Evolutionary conservation across 2,329 filamentous ascomycete genomes (phyloP).

Genomic region (Cercospora berteroae): DNA sequence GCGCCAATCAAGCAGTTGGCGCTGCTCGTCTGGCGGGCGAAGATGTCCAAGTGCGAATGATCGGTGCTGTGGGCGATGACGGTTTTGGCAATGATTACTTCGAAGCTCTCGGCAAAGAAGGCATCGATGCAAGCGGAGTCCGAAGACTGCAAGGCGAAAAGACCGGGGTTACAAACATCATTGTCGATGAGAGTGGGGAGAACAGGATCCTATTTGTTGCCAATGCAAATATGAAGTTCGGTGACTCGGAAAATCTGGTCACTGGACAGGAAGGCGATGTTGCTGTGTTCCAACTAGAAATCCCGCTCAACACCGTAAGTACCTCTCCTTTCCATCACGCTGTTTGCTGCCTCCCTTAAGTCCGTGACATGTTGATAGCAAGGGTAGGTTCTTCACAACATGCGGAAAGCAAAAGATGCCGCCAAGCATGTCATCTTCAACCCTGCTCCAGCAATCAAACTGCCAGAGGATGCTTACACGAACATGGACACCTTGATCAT

Average conservation of each 20-base stretch:
- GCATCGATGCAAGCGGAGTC: constrained; percentile 43
- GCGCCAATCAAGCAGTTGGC: constrained; percentile 83
- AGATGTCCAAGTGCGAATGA: constrained; percentile 48
- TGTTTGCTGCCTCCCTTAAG: not conserved
- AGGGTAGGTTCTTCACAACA: constrained; percentile 34
- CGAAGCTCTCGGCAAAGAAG: constrained; percentile 45
- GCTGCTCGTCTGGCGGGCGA: constrained; percentile 28
- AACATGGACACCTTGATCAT: constrained; percentile 77
- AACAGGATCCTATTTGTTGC: constrained; percentile 51
- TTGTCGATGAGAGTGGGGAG: constrained; percentile 48
- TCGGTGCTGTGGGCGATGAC: constrained; percentile 51
- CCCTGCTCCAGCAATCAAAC: constrained; percentile 67
- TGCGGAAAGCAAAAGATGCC: constrained; percentile 30
- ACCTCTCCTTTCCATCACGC: not conserved
- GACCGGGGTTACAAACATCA: constrained; percentile 51
- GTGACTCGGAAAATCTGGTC: constrained; percentile 21
- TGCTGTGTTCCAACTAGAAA: constrained; percentile 49
- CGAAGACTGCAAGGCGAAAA: constrained; percentile 43
- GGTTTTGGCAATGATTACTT: constrained; percentile 43
- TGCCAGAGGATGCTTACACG: constrained; percentile 65
- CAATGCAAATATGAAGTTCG: constrained; percentile 47
- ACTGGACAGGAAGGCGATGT: constrained; percentile 36
- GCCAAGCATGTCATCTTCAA: constrained; percentile 68
- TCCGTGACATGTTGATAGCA: constrained; percentile 9
- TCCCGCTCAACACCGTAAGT: constrained; percentile 43